Evolutionary conservation across 345 rosid species (phyloP).

Genomic region (Toxicodendron radicans): DNA sequence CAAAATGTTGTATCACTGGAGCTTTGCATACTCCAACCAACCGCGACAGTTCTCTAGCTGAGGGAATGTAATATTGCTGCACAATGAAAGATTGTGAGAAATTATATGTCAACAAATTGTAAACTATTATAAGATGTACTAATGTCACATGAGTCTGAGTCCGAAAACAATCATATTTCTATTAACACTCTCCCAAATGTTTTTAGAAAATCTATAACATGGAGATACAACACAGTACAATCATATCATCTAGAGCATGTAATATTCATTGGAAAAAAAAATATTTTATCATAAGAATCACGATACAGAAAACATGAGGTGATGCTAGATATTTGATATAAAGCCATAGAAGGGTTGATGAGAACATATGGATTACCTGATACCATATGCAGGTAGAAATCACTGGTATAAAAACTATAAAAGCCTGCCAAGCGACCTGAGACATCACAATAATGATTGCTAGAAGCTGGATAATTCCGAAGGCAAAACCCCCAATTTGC

Average conservation of each 20-base stretch:
- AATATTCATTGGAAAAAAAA: too few species aligned
- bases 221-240: not conserved
- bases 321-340: too few species aligned
- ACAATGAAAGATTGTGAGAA: not conserved
- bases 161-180: not conserved
- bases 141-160: conserved; percentile 2
- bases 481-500: not conserved
- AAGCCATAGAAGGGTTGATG: not conserved
- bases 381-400: conserved; percentile 18
- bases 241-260: too few species aligned
- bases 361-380: conserved; percentile 9
- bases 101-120: conserved; percentile 10
- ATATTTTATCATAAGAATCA: not conserved
- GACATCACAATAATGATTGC: not conserved
- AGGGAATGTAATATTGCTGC: conserved; percentile 70
- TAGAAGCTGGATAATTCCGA: not conserved
- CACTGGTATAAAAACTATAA: not conserved
- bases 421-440: not conserved
- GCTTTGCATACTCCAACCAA: conserved; percentile 79
- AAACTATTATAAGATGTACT: not conserved
- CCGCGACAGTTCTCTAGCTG: conserved; percentile 73
- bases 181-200: not conserved
- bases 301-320: too few species aligned
- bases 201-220: not conserved
- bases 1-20: conserved; percentile 80